Percentiles rank a stretch among this genome's conserved stretches.
These are phyloP conservation scores for Pythium utonaiense DNA, from an alignment of 352 stramenopile genomes.

Conservation along the genomic window DNA sequence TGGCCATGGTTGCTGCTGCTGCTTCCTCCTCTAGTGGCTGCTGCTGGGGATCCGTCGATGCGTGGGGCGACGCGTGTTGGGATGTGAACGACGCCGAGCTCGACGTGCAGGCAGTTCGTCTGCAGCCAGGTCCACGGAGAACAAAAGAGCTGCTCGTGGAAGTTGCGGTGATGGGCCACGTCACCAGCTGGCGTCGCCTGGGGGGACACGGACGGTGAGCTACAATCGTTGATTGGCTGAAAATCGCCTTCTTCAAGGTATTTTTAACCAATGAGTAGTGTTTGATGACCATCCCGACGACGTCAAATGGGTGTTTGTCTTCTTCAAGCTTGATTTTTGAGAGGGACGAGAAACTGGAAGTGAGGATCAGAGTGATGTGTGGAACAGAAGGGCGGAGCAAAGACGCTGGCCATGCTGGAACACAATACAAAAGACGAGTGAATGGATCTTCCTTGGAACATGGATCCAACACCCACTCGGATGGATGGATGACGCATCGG, in stretches of 20 bases:
- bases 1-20: background rate
- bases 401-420: background rate
- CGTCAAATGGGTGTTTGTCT: too few species aligned
- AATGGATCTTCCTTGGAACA: background rate
- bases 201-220: background rate
- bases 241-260: background rate
- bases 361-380: background rate
- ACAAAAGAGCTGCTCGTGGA: conserved; percentile 7
- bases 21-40: background rate
- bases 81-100: conserved; percentile 1
- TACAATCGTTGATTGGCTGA: background rate
- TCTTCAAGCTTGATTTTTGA: background rate
- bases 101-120: conserved; percentile 14
- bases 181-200: background rate
- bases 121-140: conserved; percentile 10
- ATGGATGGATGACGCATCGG: too few species aligned
- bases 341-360: background rate
- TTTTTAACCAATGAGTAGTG: conserved; percentile 11
- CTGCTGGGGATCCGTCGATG: background rate
- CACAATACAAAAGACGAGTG: conserved; percentile 7
- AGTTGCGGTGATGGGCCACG: conserved; percentile 5
- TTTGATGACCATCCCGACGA: too few species aligned
- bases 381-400: background rate
- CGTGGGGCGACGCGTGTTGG: conserved; percentile 14
- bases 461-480: too few species aligned